Base-by-base conservation (phyloP, 2,329 filamentous ascomycete genomes). In the Ceratocystiopsis brevicomis region DNA sequence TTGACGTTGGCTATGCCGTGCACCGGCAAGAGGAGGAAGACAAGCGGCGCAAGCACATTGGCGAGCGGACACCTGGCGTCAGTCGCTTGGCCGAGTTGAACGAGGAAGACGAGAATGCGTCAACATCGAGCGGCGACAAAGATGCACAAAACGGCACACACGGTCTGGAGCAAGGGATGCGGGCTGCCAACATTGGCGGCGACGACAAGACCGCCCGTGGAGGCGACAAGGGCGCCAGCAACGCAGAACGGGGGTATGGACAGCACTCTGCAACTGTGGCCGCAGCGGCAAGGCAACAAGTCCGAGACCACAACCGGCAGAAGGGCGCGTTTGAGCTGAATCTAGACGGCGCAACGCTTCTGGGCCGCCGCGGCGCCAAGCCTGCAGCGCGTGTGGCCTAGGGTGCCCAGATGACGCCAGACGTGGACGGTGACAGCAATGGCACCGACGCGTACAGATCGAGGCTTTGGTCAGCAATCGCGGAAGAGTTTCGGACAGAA, bases 1-100 rank as follows among this genome's bases (percentile, higher is more conserved):
- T 98, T 52, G 90, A 98, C 55, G 88, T 98, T 40, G 81, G 85
- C n/a, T 98, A 98, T 55, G 88, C 90, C 10, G 90, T 98, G 10
- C 90, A 96, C 58, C 71, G 90, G 39, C 86, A 96, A 60, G 90
- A 96, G 61, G 90, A 98, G 58, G 90, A 96, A 60, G 79, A 76
- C 53, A 96, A 95, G 64, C 78, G 86, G 43, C 76, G 85, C 50
- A 93, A 92, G 60, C 83, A 92, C 55, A 72, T 87, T 52, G 71
- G 71, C 66, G 73, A 63, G 68, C 87, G 67, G 72, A 81, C 53
- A 67, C 80, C 64, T 58, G 78, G 54, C 62, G 46, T 48, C 56
- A 49, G 61, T 50, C 56, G 59, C 3, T 59, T 76, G 8, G 73
- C 73, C 19, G 74, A 73, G 8, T 72, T 93, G 49, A 77, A 84